Evolutionary conservation across 2,329 filamentous ascomycete genomes (phyloP), one percentile per base, ranked within the genome.

Genomic region (Cryphonectria carpinicola): DNA sequence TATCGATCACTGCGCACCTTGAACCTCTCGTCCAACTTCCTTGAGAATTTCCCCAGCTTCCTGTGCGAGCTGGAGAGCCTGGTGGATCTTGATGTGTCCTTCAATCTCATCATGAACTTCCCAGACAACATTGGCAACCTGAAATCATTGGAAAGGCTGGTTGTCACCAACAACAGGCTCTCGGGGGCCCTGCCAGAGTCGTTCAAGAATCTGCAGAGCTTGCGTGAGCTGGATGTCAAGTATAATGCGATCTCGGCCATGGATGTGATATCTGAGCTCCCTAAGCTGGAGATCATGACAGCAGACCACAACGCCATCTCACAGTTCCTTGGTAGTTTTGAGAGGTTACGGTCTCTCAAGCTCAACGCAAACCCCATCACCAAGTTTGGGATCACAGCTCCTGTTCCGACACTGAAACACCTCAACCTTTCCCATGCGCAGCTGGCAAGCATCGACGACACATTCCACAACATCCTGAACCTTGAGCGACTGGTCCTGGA

Each of bases 281-380:
- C 95, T 3, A 93, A 92, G 75, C 83, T 99, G 54, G 96, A 99
- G 81, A 92, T 93, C 73, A 84, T 98, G 35, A 92, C 94, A 71
- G 92, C 95, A 49, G 95, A 97, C 62, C 95, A 99, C 84, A 99
- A 99, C 80, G 88, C 89, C 64, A 92, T 99, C 64, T 97, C 95
- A 0, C 92, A 93, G 65, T 98, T 98, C 77, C 90, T 93, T 73
- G 95, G 95, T 56, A 90, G 89, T n/a, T 99, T 99, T 77, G 87
- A 93, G 62, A 92, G 91, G 74, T 88, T 99, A 32, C 90, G 94
- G 70, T 91, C 92, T 54, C 84, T 99, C 69, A 93, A 95, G 77
- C 85, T 99, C 73, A 97, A 99, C 79, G 95, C 96, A 72, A 98
- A 97, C 78, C 96, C 96, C 0, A 89, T 99, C 73, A 98, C 96